These are phyloP conservation scores for Acer campestre DNA, from an alignment of 345 rosid genomes.

Conservation along the genomic window DNA sequence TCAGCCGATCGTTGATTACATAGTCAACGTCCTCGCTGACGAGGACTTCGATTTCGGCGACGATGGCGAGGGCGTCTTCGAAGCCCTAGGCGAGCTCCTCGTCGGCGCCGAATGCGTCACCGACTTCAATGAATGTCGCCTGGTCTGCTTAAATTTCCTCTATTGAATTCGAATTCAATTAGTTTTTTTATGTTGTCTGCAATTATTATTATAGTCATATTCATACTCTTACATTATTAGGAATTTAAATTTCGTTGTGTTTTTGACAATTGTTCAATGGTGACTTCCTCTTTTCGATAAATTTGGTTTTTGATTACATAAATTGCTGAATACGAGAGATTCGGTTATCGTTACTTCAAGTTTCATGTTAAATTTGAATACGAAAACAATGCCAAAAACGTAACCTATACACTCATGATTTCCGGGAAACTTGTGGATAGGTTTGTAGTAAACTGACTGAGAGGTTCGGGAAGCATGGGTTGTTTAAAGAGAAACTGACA, in stretches of 20 bases:
- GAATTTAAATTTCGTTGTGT: not conserved
- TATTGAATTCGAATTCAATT: not conserved
- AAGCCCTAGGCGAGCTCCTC: constrained; percentile 92
- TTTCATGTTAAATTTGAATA: not conserved
- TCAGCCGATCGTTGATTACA: constrained; percentile 91
- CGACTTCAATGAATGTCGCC: constrained; percentile 75
- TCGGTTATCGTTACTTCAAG: not conserved
- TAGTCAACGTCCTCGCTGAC: constrained; percentile 96
- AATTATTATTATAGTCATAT: too few relatives aligned
- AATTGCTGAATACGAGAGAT: too few relatives aligned
- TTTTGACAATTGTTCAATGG: not conserved
- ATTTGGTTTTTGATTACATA: not conserved
- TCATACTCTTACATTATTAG: not conserved
- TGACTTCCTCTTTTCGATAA: not conserved
- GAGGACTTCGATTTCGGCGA: constrained; percentile 96
- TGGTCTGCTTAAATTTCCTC: constrained; percentile 38
- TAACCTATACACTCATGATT: not conserved
- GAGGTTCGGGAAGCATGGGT: constrained; percentile 91
- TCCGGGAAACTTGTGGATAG: constrained; percentile 38
- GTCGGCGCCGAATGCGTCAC: constrained; percentile 85
- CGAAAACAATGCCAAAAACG: not conserved
- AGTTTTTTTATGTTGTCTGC: too few relatives aligned
- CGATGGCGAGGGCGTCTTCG: constrained; percentile 88
- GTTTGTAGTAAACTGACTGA: constrained; percentile 78
- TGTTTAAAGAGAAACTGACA: constrained; percentile 70